Conservation (phyloP, 495 filamentous ascomycete species). For the Rhizodiscina lignyota region DNA sequence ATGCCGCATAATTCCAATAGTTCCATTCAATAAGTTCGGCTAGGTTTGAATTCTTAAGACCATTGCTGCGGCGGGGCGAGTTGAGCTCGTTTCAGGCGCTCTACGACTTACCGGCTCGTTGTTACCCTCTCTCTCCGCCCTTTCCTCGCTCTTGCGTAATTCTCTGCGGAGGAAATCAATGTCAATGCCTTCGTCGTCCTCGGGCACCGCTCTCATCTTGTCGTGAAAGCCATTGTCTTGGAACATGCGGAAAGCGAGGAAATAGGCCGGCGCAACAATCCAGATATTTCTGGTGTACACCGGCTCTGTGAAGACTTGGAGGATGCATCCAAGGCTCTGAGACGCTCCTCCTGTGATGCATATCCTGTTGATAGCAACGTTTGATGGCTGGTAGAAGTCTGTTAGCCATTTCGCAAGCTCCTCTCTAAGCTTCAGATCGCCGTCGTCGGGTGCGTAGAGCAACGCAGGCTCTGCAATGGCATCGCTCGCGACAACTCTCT, state of each 20-base stretch:
- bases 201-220: slow-evolving; percentile 45
- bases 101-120: slow-evolving; percentile 10
- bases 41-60: slow-evolving; percentile 9
- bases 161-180: slow-evolving; percentile 34
- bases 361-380: slow-evolving; percentile 33
- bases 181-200: slow-evolving; percentile 62
- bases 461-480: slow-evolving; percentile 39
- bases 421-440: slow-evolving; percentile 46
- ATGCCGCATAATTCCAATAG: too few species aligned
- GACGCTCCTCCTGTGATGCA: slow-evolving; percentile 69
- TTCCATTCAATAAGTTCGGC: too few species aligned
- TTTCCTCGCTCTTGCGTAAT: slow-evolving; percentile 27
- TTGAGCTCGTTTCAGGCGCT: neutral
- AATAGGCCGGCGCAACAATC: slow-evolving; percentile 67
- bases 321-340: slow-evolving; percentile 54
- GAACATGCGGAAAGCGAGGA: slow-evolving; percentile 61
- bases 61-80: neutral
- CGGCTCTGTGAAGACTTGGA: slow-evolving; percentile 65
- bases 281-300: slow-evolving; percentile 59
- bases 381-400: slow-evolving; percentile 35
- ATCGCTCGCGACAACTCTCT: slow-evolving; percentile 38
- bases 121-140: slow-evolving; percentile 14
- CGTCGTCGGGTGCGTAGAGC: slow-evolving; percentile 63
- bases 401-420: slow-evolving; percentile 55
- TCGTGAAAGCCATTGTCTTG: slow-evolving; percentile 55